These are phyloP conservation scores for Chaetoceros tenuissimus DNA, from an alignment of 108 stramenopile species.

Conservation along the genomic window DNA sequence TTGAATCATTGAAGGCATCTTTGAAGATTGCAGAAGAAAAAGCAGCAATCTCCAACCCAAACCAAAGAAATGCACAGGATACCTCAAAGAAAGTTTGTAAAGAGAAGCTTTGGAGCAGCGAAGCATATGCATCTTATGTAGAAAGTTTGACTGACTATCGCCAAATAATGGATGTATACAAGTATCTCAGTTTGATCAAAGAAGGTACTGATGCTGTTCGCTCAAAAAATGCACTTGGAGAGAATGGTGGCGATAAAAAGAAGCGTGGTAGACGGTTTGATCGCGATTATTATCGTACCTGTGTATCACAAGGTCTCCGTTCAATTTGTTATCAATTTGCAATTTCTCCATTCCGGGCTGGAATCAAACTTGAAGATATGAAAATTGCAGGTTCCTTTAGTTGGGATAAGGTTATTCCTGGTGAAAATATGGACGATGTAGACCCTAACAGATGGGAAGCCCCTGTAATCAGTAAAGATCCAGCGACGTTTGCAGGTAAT, in stretches of 20 bases:
- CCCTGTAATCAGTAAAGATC: constrained; percentile 40
- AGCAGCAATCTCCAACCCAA: constrained; percentile 14
- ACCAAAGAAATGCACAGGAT: constrained; percentile 30
- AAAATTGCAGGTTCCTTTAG: constrained; percentile 42
- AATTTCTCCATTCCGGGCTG: constrained; percentile 62
- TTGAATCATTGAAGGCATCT: constrained; percentile 40
- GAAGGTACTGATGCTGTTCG: constrained; percentile 82
- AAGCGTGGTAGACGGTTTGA: constrained; percentile 75
- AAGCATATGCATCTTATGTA: constrained; percentile 51
- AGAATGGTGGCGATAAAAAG: constrained; percentile 26
- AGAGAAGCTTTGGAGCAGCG: constrained; percentile 58
- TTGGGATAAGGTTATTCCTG: constrained; percentile 56
- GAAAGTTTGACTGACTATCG: constrained; percentile 46
- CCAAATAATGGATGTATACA: constrained; percentile 66
- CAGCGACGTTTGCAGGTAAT: constrained; percentile 61
- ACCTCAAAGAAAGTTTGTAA: constrained; percentile 53
- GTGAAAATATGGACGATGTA: constrained; percentile 34
- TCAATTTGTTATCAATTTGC: constrained; percentile 69
- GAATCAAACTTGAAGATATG: constrained; percentile 71
- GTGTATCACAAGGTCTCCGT: constrained; percentile 71
- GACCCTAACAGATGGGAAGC: constrained; percentile 68
- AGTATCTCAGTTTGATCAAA: constrained; percentile 64
- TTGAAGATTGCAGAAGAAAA: constrained; percentile 32
- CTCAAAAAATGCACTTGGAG: constrained; percentile 37
- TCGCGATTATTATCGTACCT: constrained; percentile 75